phyloP scores from a whole-genome alignment of 192 early-diverging fungal genomes.

The Jimgerdemannia lactiflua region DNA sequence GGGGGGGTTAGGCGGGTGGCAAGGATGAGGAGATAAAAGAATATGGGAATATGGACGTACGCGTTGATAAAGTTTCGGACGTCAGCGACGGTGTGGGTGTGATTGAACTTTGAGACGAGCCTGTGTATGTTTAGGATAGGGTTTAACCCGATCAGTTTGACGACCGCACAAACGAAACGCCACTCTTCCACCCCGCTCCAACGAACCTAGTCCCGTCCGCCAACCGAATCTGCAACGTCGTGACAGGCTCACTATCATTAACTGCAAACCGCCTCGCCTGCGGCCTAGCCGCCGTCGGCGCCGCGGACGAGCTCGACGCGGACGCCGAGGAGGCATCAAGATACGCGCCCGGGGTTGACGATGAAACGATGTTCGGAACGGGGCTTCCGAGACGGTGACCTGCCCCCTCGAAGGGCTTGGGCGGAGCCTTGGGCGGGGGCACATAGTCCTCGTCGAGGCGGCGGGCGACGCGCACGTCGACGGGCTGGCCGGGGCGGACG shows the following conservation, averaged over 20 bases:
- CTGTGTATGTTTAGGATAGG: too few relatives aligned
- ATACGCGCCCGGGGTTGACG: conserved; percentile 23
- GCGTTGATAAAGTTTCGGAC: conserved; percentile 72
- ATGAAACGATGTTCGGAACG: conserved; percentile 27
- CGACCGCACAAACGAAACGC: not conserved
- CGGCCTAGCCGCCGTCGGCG: conserved; percentile 2
- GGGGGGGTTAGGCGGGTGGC: not conserved
- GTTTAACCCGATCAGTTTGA: conserved; percentile 29
- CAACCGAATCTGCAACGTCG: conserved; percentile 89
- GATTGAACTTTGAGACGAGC: conserved; percentile 81
- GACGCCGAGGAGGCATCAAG: conserved; percentile 23
- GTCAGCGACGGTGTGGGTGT: conserved; percentile 87
- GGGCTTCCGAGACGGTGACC: conserved; percentile 80
- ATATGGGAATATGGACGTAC: conserved; percentile 23
- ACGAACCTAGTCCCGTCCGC: conserved; percentile 77
- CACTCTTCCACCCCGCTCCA: not conserved
- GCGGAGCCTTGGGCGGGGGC: conserved; percentile 73
- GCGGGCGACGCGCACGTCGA: conserved; percentile 82
- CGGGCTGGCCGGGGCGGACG: conserved; percentile 84
- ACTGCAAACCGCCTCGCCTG: conserved; percentile 39
- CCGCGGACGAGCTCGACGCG: conserved; percentile 9
- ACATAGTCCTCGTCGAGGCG: conserved; percentile 85
- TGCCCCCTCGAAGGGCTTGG: conserved; percentile 74
- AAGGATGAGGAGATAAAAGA: not conserved
- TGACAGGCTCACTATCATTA: conserved; percentile 74